Evolutionary conservation across 2,329 filamentous ascomycete species (phyloP).

Genomic region (Epichloe bromicola): DNA sequence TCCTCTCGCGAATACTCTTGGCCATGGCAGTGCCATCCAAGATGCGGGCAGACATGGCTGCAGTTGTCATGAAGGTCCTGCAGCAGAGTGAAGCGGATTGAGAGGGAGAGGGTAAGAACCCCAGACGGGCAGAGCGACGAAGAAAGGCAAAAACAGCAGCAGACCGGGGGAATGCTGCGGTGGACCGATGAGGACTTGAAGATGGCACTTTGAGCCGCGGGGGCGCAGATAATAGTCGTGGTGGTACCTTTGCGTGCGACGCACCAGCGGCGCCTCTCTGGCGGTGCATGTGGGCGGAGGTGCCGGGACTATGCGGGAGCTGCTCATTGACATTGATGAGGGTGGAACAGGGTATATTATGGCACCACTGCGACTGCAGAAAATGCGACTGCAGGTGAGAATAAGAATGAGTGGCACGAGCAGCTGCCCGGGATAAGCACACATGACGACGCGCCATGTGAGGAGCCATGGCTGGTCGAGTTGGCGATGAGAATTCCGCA

Average conservation of each 20-base stretch:
- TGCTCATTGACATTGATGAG: too few species aligned
- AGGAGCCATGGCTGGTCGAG: conserved; percentile 2
- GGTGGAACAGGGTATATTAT: too few species aligned
- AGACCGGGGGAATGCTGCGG: not conserved
- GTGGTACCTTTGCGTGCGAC: too few species aligned
- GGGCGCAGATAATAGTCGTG: not conserved
- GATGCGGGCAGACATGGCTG: conserved; percentile 71
- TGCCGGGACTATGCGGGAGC: too few species aligned
- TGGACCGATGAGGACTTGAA: not conserved
- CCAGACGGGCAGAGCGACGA: conserved; percentile 1
- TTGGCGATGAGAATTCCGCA: too few species aligned
- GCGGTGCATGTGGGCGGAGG: not conserved
- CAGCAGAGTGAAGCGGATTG: conserved; percentile 4
- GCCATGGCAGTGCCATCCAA: conserved; percentile 96
- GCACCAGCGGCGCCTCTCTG: not conserved
- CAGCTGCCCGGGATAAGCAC: not conserved
- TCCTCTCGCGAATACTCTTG: conserved; percentile 72
- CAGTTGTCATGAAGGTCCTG: conserved; percentile 32
- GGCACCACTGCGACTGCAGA: too few species aligned
- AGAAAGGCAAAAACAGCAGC: not conserved
- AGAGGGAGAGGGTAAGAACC: not conserved
- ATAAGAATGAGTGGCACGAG: too few species aligned
- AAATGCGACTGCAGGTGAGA: too few species aligned
- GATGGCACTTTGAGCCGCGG: not conserved
- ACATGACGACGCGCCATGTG: conserved; percentile 1